Percentiles rank a stretch among this genome's conserved stretches.
phyloP scores from a whole-genome alignment of 1,284 basidiomycete species.

The Filobasidium uniguttulatum region DNA sequence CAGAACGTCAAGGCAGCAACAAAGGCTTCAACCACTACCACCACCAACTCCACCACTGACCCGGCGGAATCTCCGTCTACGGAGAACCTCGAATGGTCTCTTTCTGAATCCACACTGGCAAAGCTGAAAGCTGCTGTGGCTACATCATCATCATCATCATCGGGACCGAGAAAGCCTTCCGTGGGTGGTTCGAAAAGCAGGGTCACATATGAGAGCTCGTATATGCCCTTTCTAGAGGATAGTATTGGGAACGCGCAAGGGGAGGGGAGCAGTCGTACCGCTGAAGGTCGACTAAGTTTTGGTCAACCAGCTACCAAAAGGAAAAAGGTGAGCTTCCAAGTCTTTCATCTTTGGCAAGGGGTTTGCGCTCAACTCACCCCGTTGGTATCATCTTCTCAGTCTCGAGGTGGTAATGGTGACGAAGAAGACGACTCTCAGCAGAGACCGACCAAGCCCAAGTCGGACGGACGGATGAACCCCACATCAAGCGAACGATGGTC shows the following conservation, averaged over 20 bases:
- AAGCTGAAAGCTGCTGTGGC: background rate
- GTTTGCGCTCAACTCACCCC: no score
- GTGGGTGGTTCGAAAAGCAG: background rate
- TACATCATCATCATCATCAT: background rate
- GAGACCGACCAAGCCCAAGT: no score
- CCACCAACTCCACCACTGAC: background rate
- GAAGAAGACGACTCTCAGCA: no score
- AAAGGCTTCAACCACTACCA: background rate
- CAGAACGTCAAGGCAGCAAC: no score
- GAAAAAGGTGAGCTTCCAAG: background rate
- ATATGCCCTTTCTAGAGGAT: slow-evolving; percentile 3
- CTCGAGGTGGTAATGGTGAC: no score
- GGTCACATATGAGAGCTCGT: slow-evolving; percentile 1
- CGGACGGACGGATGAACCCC: no score
- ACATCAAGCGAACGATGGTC: no score
- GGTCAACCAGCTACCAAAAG: background rate
- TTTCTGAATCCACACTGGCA: background rate
- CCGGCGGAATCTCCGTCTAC: background rate
- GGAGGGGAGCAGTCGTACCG: background rate
- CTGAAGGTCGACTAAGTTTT: background rate
- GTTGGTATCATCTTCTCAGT: no score
- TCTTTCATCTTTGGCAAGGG: no score
- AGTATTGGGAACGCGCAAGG: background rate
- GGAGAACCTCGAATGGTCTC: background rate
- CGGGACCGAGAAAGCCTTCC: background rate